phyloP scores from a whole-genome alignment of 768 basidiomycete genomes.

The Mycena galopus region DNA sequence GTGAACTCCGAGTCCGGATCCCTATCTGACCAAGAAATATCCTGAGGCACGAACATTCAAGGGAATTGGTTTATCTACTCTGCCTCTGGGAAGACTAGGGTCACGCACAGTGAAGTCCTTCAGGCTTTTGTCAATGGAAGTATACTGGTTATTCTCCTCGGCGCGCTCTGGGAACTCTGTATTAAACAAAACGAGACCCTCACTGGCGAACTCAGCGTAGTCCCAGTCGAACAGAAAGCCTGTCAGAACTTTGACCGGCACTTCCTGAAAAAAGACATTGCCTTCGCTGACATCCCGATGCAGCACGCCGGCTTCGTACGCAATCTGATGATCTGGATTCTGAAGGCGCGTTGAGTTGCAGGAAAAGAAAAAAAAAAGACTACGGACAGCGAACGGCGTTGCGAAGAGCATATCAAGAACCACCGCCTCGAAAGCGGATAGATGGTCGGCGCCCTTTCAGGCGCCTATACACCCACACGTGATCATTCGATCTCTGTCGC shows the following conservation, averaged over 20 bases:
- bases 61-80: too few species aligned
- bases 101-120: slow-evolving; percentile 24
- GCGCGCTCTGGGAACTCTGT: not conserved
- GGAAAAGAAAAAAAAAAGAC: not conserved
- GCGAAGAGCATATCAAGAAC: not conserved
- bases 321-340: slow-evolving; percentile 20
- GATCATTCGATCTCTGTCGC: too few species aligned
- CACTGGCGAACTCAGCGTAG: slow-evolving; percentile 23
- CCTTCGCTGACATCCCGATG: slow-evolving; percentile 31
- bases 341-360: not conserved
- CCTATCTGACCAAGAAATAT: not conserved
- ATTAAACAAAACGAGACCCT: not conserved
- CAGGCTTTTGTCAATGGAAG: slow-evolving; percentile 9
- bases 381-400: slow-evolving; percentile 22
- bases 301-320: slow-evolving; percentile 11
- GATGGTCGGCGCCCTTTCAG: too few species aligned
- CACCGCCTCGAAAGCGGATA: too few species aligned
- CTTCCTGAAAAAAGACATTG: slow-evolving; percentile 22
- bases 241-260: not conserved
- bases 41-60: too few species aligned
- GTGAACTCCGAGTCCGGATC: too few species aligned
- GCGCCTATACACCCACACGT: too few species aligned
- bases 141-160: not conserved
- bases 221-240: slow-evolving; percentile 30
- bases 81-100: too few species aligned